Evolutionary conservation across 805 yeast species (phyloP).

Genomic region (Kurtzmaniella fragi): DNA sequence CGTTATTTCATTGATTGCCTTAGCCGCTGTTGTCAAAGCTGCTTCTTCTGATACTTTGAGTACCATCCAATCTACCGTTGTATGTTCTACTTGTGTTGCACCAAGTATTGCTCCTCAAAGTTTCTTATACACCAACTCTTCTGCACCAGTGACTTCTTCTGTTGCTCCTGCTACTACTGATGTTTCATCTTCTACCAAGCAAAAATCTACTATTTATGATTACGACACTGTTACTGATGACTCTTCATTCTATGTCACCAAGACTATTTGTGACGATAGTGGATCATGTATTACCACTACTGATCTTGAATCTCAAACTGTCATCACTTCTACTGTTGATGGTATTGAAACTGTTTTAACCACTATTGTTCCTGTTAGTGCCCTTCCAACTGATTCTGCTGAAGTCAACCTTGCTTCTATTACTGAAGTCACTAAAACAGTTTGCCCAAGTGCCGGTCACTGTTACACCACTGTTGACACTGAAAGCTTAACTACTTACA

Average conservation of each 20-base stretch:
- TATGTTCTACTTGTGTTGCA: constrained; percentile 11
- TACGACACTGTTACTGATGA: constrained; percentile 20
- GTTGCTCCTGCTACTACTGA: constrained; percentile 3
- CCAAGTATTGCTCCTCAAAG: constrained; percentile 15
- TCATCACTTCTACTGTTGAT: constrained; percentile 32
- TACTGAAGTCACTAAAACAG: not conserved
- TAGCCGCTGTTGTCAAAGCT: constrained; percentile 16
- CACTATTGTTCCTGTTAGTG: constrained; percentile 22
- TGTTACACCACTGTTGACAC: constrained; percentile 12
- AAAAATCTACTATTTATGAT: constrained; percentile 14
- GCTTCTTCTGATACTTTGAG: constrained; percentile 11
- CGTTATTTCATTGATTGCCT: constrained; percentile 1
- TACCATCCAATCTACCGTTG: constrained; percentile 18
- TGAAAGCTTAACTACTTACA: constrained; percentile 19
- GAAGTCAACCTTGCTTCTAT: constrained; percentile 9
- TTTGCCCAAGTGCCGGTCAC: not conserved
- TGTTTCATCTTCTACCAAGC: constrained; percentile 1
- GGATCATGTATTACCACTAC: constrained; percentile 32
- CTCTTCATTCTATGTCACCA: constrained; percentile 12
- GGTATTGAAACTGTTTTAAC: constrained; percentile 37
- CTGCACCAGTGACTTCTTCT: constrained; percentile 5
- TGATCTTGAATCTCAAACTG: constrained; percentile 23
- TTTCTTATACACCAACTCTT: constrained; percentile 14
- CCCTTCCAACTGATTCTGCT: constrained; percentile 3
- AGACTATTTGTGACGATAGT: constrained; percentile 27